A percentile compares a stretch with the other conserved stretches of the same genome.
These are phyloP conservation scores for Blastobotrys petasosporus DNA, from an alignment of 1,139 yeast genomes.

Conservation along the genomic window DNA sequence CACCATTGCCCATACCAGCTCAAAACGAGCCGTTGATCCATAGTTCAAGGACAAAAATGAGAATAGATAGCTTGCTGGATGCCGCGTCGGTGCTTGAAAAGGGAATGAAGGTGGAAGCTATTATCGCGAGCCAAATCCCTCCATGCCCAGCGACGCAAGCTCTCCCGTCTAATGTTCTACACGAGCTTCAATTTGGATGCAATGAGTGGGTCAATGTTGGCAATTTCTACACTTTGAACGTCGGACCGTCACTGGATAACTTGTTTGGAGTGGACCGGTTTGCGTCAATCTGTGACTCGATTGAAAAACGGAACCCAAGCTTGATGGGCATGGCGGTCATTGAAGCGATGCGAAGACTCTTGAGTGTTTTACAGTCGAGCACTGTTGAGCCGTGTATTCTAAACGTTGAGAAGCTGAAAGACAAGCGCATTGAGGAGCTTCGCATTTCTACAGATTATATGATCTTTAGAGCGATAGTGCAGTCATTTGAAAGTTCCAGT, in stretches of 20 bases:
- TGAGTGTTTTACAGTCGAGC: slow-evolving; percentile 11
- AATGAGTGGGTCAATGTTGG: slow-evolving; percentile 25
- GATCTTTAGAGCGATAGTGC: slow-evolving; percentile 31
- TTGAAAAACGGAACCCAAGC: neutral
- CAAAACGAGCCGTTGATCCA: slow-evolving; percentile 4
- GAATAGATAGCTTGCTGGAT: slow-evolving; percentile 27
- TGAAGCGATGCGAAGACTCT: slow-evolving; percentile 33
- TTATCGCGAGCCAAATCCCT: neutral
- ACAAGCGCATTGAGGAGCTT: slow-evolving; percentile 32
- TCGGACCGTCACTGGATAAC: slow-evolving; percentile 26
- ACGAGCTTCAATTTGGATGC: slow-evolving; percentile 9
- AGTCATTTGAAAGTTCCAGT: slow-evolving; percentile 18
- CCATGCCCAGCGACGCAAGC: neutral
- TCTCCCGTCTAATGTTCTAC: neutral
- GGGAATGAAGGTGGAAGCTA: neutral
- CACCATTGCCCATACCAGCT: neutral
- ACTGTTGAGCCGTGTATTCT: slow-evolving; percentile 21
- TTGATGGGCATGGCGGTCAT: slow-evolving; percentile 27
- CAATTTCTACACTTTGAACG: slow-evolving; percentile 18
- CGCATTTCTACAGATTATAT: slow-evolving; percentile 33
- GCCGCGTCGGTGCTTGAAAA: slow-evolving; percentile 27
- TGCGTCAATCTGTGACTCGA: slow-evolving; percentile 6
- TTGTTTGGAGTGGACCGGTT: slow-evolving; percentile 25
- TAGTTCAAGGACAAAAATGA: slow-evolving; percentile 19
- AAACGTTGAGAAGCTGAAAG: slow-evolving; percentile 26